These are phyloP conservation scores for Lepidium sativum DNA, from an alignment of 345 rosid genomes.

Conservation along the genomic window DNA sequence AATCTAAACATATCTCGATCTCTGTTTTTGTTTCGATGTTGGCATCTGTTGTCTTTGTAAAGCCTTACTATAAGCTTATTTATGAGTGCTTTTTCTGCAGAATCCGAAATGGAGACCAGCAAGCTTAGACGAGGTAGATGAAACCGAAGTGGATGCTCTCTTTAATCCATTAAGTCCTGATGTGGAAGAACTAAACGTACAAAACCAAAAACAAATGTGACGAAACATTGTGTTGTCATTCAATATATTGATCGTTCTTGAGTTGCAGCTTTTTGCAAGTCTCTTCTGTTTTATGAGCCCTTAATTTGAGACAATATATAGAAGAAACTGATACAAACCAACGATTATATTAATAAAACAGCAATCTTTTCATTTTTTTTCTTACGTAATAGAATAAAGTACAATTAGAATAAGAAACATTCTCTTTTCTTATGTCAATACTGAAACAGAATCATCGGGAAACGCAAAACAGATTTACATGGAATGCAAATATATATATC, in stretches of 20 bases:
- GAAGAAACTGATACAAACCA: neutral
- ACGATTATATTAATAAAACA: neutral
- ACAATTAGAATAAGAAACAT: neutral
- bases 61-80: slow-evolving; percentile 1
- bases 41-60: neutral
- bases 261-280: neutral
- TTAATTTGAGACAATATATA: too few relatives aligned
- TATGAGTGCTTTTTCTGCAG: slow-evolving; percentile 33
- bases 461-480: neutral
- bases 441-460: neutral
- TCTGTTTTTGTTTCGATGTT: neutral
- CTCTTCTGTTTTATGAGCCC: neutral
- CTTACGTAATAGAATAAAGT: neutral
- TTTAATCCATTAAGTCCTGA: slow-evolving; percentile 51
- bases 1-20: neutral
- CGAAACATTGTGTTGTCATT: neutral
- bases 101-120: slow-evolving; percentile 81
- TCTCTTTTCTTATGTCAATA: too few relatives aligned
- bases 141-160: slow-evolving; percentile 54
- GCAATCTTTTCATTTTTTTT: neutral
- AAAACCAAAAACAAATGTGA: slow-evolving; percentile 6
- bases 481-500: neutral
- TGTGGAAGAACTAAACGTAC: slow-evolving; percentile 46
- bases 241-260: neutral
- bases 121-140: slow-evolving; percentile 55